Evolutionary conservation across 192 early-diverging fungal genomes (phyloP), one percentile per base, ranked within the genome.

Genomic region (Entomortierella lignicola): DNA sequence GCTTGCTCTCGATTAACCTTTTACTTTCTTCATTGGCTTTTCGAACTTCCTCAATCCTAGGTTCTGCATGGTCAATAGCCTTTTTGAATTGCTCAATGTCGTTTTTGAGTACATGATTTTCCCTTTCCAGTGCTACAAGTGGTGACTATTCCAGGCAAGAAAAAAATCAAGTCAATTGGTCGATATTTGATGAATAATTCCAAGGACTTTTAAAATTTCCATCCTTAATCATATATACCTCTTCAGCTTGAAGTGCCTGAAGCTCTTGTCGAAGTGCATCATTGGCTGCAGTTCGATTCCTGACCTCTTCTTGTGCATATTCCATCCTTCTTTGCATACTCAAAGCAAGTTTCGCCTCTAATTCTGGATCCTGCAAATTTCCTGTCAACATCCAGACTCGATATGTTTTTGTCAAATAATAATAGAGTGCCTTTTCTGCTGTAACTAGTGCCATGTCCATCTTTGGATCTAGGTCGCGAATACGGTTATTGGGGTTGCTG

Each of bases 391-490:
- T 72, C 69, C 88, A 92, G 12, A 70, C 60, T 11, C 55, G 51
- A 61, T 92, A 92, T 12, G 90, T 68, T 55, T 72, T 66, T 2
- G 47, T 88, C 29, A 91, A 54, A 54, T 91, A 90, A 15, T 88
- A 59, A 53, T 86, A 91, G 58, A 90, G 87, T 2, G 85, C 84
- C 31, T 87, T 82, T 30, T 91, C 89, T 4, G 84, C 69, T 4
- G 60, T 55, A 5, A 69, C 70, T 31, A 55, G 66, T 1, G 64
- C 62, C 75, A 79, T 60, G n/a, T 79, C 75, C 60, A 74, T 47
- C 31, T 69, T 66, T 8, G 70, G 71, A 21, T 65, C 66, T 4
- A 72, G 59, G 26, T 81, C 79, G 8, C 66, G 25, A 31, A 53
- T 41, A n/a, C 50, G 52, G 27, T 47, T 63, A 15, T 48, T 37